phyloP scores from a whole-genome alignment of 306 rosid genomes.

The Rosa persica region DNA sequence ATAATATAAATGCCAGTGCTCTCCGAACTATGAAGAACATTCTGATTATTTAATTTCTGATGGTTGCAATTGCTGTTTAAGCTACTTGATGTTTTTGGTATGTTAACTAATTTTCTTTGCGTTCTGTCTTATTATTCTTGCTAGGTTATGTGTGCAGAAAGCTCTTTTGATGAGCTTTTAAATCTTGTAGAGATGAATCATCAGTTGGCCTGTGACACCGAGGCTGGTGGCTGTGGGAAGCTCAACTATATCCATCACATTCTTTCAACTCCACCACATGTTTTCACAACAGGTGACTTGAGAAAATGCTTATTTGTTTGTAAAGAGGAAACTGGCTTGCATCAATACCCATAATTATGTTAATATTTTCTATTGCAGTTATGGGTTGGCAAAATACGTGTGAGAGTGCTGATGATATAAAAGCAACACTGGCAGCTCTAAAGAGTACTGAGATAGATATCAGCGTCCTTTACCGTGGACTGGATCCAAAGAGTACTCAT shows the following conservation, averaged over 20 bases:
- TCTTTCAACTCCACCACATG: constrained; percentile 80
- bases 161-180: constrained; percentile 77
- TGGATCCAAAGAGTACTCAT: constrained; percentile 64
- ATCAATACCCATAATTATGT: constrained; percentile 15
- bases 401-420: constrained; percentile 81
- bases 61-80: constrained; percentile 15
- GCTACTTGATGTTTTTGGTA: constrained; percentile 24
- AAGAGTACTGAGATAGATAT: constrained; percentile 72
- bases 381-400: constrained; percentile 95
- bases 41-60: constrained; percentile 9
- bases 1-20: constrained; percentile 91
- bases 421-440: constrained; percentile 69
- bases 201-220: constrained; percentile 86
- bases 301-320: constrained; percentile 8
- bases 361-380: constrained; percentile 52
- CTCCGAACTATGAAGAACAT: constrained; percentile 57
- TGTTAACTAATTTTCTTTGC: constrained; percentile 18
- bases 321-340: background rate
- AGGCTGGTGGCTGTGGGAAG: constrained; percentile 85
- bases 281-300: constrained; percentile 80
- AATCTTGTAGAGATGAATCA: constrained; percentile 87
- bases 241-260: constrained; percentile 86
- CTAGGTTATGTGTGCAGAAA: constrained; percentile 64
- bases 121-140: constrained; percentile 19
- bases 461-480: constrained; percentile 82